Evolutionary conservation across 257 asterid species (phyloP).

Genomic region (Nicotiana undulata): DNA sequence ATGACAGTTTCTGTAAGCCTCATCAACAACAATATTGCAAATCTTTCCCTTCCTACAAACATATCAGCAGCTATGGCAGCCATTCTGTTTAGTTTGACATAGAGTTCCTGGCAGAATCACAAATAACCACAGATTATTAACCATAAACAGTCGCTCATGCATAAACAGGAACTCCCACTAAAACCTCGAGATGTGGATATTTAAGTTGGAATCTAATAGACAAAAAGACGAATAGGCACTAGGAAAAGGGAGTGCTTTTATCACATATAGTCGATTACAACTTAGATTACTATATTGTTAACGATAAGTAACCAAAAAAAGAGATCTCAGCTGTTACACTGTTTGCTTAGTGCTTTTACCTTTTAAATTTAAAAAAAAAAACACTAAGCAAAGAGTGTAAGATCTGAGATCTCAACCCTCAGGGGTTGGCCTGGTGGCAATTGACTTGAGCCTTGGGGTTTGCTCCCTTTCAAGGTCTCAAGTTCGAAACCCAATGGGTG

Average conservation of each 20-base stretch:
- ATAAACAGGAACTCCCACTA: background rate
- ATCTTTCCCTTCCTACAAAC: conserved; percentile 97
- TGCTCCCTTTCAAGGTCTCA: too few species aligned
- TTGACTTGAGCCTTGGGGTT: too few species aligned
- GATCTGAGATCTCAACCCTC: too few species aligned
- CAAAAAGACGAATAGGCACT: background rate
- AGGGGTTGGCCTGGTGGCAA: too few species aligned
- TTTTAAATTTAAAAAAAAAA: too few species aligned
- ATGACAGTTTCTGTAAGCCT: conserved; percentile 97
- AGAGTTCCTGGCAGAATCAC: conserved; percentile 64
- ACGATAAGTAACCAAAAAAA: background rate
- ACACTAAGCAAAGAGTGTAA: too few species aligned
- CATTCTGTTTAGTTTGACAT: conserved; percentile 80
- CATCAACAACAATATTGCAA: conserved; percentile 81
- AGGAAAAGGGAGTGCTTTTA: background rate
- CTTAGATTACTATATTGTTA: background rate
- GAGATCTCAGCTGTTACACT: background rate
- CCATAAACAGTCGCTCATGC: background rate
- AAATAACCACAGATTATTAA: conserved; percentile 11
- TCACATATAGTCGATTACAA: background rate
- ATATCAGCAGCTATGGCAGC: conserved; percentile 79
- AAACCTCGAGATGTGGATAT: background rate
- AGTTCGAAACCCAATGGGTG: too few species aligned
- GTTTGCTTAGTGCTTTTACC: background rate
- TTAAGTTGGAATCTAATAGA: background rate